These are phyloP conservation scores for Pigoraptor vietnamica DNA, from an alignment of 78 protist species.

Conservation along the genomic window DNA sequence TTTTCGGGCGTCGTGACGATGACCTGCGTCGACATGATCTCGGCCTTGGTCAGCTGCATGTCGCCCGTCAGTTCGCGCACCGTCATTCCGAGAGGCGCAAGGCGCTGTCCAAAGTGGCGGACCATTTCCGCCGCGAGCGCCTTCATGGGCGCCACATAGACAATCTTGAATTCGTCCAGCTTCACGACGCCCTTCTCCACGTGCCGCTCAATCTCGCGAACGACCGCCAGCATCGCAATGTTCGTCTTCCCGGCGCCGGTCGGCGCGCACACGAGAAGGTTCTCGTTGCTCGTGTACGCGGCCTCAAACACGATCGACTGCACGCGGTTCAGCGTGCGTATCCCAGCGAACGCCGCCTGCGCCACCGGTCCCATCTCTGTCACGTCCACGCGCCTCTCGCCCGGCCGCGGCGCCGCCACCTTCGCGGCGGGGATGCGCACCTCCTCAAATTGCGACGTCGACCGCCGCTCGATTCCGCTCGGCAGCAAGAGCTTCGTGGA, in stretches of 20 bases:
- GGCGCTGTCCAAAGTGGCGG: conserved; percentile 46
- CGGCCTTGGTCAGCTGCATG: conserved; percentile 92
- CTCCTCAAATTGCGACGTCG: not conserved
- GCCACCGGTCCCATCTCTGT: not conserved
- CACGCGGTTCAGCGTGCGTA: conserved; percentile 25
- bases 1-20: conserved; percentile 99
- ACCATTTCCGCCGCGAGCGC: conserved; percentile 97
- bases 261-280: conserved; percentile 95
- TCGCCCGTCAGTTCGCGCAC: conserved; percentile 98
- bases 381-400: conserved; percentile 1
- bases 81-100: conserved; percentile 70
- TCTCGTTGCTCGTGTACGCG: conserved; percentile 83
- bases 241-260: conserved; percentile 91
- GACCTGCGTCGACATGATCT: conserved; percentile 71
- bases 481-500: not conserved
- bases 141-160: conserved; percentile 99
- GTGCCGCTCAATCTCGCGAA: conserved; percentile 54
- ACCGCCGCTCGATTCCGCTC: not conserved
- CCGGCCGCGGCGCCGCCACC: not conserved
- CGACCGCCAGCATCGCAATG: conserved; percentile 62
- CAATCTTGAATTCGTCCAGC: conserved; percentile 84
- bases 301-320: conserved; percentile 63
- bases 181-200: conserved; percentile 9
- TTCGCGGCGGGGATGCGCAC: not conserved
- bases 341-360: conserved; percentile 13